Percentiles rank a stretch among this genome's conserved stretches.
Conservation (phyloP, 129 eudicot species). For the Artemisia annua region DNA sequence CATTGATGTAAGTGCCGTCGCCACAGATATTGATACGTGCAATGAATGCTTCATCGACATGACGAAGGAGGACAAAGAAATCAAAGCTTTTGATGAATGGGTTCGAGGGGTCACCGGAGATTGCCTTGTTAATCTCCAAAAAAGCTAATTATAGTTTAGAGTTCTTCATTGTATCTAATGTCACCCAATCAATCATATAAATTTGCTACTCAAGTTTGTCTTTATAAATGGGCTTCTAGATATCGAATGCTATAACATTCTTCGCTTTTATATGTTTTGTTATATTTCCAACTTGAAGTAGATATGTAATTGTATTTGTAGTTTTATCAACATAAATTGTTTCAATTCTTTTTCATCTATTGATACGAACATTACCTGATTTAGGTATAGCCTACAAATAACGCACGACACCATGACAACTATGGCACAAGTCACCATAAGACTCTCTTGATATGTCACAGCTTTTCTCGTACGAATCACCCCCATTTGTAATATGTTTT, state of each 20-base stretch:
- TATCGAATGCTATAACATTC: not conserved
- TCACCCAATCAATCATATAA: not conserved
- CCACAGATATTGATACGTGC: slow-evolving; percentile 39
- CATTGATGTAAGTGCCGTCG: slow-evolving; percentile 32
- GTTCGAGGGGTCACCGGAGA: slow-evolving; percentile 40
- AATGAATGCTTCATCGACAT: slow-evolving; percentile 34
- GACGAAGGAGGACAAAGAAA: slow-evolving; percentile 34
- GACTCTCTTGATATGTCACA: no score
- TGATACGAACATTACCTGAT: no score
- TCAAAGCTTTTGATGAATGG: slow-evolving; percentile 43
- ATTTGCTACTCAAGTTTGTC: not conserved
- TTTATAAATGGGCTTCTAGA: not conserved
- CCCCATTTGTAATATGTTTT: no score
- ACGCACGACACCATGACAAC: no score
- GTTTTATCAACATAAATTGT: no score
- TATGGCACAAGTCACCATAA: no score
- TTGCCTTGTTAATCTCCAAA: slow-evolving; percentile 34
- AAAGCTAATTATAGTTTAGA: slow-evolving; percentile 13
- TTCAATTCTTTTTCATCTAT: no score
- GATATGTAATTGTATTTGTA: no score
- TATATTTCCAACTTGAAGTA: not conserved
- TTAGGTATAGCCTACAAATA: no score
- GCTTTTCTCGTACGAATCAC: no score
- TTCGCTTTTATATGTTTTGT: not conserved
- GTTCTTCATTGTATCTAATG: not conserved